Conservation (phyloP, 306 rosid genomes). For the Lathyrus aphaca region DNA sequence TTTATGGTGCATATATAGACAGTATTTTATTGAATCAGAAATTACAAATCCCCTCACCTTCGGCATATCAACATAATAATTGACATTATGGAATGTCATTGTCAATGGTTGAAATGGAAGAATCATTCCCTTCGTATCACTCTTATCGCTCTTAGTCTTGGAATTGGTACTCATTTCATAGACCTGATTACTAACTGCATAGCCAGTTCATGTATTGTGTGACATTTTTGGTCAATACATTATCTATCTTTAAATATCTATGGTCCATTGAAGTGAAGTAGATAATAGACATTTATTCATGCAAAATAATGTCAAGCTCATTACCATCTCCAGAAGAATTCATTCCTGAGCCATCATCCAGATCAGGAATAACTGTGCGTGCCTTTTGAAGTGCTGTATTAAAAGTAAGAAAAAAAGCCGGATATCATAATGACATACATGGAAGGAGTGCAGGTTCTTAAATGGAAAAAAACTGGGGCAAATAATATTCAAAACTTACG, state of each 20-base stretch:
- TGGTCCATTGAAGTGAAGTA: conserved; percentile 8
- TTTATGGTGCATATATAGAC: conserved; percentile 13
- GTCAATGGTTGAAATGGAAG: conserved; percentile 91
- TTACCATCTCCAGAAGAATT: conserved; percentile 47
- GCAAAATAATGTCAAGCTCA: conserved; percentile 37
- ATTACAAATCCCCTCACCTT: conserved; percentile 52
- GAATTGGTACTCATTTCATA: conserved; percentile 16
- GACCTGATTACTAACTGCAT: conserved; percentile 42
- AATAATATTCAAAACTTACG: conserved; percentile 59
- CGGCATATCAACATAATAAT: conserved; percentile 87
- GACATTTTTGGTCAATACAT: conserved; percentile 19
- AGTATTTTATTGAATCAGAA: conserved; percentile 11
- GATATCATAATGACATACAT: conserved; percentile 8
- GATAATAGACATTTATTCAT: background rate
- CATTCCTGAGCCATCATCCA: conserved; percentile 49
- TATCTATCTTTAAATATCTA: conserved; percentile 11
- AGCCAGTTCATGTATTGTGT: conserved; percentile 31
- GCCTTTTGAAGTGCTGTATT: conserved; percentile 63
- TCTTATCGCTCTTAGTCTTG: conserved; percentile 35
- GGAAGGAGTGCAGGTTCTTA: conserved; percentile 1
- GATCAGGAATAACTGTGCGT: conserved; percentile 56
- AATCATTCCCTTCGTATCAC: conserved; percentile 75
- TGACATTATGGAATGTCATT: conserved; percentile 86
- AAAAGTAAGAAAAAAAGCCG: conserved; percentile 17
- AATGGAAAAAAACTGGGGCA: conserved; percentile 8